Conservation (phyloP, 805 yeast genomes). For the Wickerhamomyces rabaulensis region DNA sequence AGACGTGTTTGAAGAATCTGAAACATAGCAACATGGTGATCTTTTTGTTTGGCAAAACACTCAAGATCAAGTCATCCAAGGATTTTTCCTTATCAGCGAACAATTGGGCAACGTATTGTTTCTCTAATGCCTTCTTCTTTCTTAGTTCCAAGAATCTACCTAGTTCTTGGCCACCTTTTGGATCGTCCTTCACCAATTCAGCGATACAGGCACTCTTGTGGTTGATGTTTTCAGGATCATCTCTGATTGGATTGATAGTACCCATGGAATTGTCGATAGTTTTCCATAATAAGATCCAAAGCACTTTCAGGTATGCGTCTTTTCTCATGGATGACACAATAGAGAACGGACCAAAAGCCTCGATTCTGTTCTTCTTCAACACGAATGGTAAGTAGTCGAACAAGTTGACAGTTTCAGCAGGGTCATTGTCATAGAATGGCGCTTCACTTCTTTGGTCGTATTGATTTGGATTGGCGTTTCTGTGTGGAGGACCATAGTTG, state of each 20-base stretch:
- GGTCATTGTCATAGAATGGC: conserved; percentile 15
- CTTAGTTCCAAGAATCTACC: conserved; percentile 7
- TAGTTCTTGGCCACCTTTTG: conserved; percentile 6
- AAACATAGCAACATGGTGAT: conserved; percentile 12
- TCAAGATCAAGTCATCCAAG: conserved; percentile 11
- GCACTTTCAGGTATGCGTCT: conserved; percentile 35
- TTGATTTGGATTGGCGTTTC: neutral
- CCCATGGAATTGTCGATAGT: conserved; percentile 4
- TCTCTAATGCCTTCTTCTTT: conserved; percentile 9
- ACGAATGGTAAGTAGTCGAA: conserved; percentile 41
- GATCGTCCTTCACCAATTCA: neutral
- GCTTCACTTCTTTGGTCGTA: neutral
- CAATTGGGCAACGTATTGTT: conserved; percentile 1
- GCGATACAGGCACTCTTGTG: neutral
- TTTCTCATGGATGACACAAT: conserved; percentile 43
- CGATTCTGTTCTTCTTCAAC: conserved; percentile 34
- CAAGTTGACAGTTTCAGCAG: conserved; percentile 35
- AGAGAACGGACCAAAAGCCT: conserved; percentile 48
- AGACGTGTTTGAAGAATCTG: conserved; percentile 21
- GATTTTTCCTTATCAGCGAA: neutral
- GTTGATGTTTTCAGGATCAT: neutral
- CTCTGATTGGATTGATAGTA: neutral
- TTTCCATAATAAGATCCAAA: conserved; percentile 28
- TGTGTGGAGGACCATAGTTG: neutral
- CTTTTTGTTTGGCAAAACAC: conserved; percentile 14